These are phyloP conservation scores for Dothiorella sarmentorum DNA, from an alignment of 2,329 filamentous ascomycete species.

Conservation along the genomic window DNA sequence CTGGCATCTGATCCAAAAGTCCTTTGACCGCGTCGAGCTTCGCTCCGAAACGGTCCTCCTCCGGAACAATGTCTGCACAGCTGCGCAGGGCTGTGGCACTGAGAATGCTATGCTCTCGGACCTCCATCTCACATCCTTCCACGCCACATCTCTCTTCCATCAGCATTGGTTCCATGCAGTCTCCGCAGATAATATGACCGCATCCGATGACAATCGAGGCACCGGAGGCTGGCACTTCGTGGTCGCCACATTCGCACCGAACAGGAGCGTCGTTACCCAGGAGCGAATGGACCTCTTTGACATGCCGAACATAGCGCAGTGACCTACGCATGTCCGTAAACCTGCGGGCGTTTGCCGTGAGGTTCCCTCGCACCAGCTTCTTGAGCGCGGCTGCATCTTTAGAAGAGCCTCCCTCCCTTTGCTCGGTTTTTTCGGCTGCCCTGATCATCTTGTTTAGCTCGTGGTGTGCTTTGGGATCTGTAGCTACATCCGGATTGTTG, in stretches of 20 bases:
- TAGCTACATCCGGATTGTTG: background rate
- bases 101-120: slow-evolving; percentile 32
- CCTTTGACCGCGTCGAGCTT: slow-evolving; percentile 49
- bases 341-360: background rate
- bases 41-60: slow-evolving; percentile 32
- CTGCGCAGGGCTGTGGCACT: slow-evolving; percentile 35
- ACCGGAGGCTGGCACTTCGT: background rate
- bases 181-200: slow-evolving; percentile 46
- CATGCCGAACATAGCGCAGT: slow-evolving; percentile 23
- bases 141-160: slow-evolving; percentile 39
- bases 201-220: background rate
- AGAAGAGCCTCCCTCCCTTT: background rate
- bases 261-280: background rate
- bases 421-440: background rate
- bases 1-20: slow-evolving; percentile 36
- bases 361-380: background rate
- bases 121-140: slow-evolving; percentile 39
- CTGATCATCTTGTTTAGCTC: background rate
- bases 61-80: slow-evolving; percentile 21
- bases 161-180: slow-evolving; percentile 33
- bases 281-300: background rate
- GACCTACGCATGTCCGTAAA: slow-evolving; percentile 21
- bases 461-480: background rate
- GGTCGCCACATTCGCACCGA: background rate
- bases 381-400: slow-evolving; percentile 20